Percentiles rank a stretch among this genome's conserved stretches.
These are phyloP conservation scores for Aspergillus indologenus DNA, from an alignment of 495 filamentous ascomycete species.

Conservation along the genomic window DNA sequence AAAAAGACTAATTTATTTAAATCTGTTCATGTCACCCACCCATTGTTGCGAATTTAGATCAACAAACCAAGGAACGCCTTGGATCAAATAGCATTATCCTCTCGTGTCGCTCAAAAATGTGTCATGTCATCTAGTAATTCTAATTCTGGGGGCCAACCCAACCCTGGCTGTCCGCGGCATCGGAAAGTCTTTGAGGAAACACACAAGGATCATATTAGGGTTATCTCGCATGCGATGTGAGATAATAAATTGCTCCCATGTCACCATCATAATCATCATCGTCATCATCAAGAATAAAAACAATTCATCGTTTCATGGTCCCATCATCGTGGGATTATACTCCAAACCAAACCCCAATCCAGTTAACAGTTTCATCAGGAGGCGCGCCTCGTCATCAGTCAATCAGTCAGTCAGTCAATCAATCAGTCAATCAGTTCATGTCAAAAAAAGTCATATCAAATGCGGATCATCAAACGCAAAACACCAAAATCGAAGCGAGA, in stretches of 20 bases:
- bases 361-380: not conserved
- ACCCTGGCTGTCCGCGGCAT: not conserved
- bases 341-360: too few relatives aligned
- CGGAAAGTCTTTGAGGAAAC: too few relatives aligned
- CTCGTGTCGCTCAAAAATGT: not conserved
- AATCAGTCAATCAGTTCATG: too few relatives aligned
- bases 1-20: too few relatives aligned
- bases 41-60: too few relatives aligned
- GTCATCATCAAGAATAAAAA: not conserved
- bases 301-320: not conserved
- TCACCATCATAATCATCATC: not conserved
- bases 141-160: too few relatives aligned
- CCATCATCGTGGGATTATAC: too few relatives aligned
- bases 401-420: not conserved
- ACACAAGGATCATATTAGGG: not conserved
- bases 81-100: conserved; percentile 4
- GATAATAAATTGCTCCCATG: too few relatives aligned
- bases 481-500: not conserved
- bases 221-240: not conserved
- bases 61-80: too few relatives aligned
- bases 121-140: conserved; percentile 5
- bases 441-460: too few relatives aligned
- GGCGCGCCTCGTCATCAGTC: not conserved
- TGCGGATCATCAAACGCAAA: too few relatives aligned
- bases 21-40: not conserved